Base-by-base conservation (phyloP, 2,329 filamentous ascomycete species). In the Coniosporium tulheliwenetii region DNA sequence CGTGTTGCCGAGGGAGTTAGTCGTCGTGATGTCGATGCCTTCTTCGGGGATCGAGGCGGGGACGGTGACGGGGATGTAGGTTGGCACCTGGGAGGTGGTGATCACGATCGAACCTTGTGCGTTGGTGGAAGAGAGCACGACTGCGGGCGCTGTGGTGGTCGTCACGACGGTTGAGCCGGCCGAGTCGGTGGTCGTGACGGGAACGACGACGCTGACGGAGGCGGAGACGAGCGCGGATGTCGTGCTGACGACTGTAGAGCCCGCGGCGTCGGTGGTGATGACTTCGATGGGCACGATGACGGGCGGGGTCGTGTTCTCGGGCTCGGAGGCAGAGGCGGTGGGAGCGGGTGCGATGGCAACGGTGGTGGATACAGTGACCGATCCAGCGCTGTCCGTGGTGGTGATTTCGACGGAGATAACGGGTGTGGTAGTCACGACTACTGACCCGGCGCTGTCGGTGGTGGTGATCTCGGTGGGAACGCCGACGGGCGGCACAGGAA, bases 171-270 rank as follows among this genome's bases (percentile, higher is more conserved):
- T 56, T 29, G 49, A 45, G 45, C 65, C 64, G 9, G 50, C 39
- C 32, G 45, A 41, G 50, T 67, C 55, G 36, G 65, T 67, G n/a
- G 49, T 54, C 3, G 56, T 58, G 10, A 65, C 46, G 30, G 53
- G 49, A 3, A 64, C 51, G 10, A 50, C 52, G 41, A 63, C 58
- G 1, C 58, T 59, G 37, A 59, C 61, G 14, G 55, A 59, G 31
- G 62, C 52, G 34, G 61, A 53, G 39, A 57, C 53, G 38, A 55
- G 19, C 39, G 62, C 59, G 5, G 55, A 52, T 5, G 58, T 61
- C 4, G 64, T 62, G n/a, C 45, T 33, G 2, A 49, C 46, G 13
- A 57, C 41, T 10, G 51, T 48, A 19, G 45, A 34, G 29, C 57
- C 57, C 29, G 45, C 32, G 5, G 43, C 39, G 43, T 59, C 50